Evolutionary conservation across 768 basidiomycete species (phyloP).

Genomic region (Xerocomus brunneocitrinus): DNA sequence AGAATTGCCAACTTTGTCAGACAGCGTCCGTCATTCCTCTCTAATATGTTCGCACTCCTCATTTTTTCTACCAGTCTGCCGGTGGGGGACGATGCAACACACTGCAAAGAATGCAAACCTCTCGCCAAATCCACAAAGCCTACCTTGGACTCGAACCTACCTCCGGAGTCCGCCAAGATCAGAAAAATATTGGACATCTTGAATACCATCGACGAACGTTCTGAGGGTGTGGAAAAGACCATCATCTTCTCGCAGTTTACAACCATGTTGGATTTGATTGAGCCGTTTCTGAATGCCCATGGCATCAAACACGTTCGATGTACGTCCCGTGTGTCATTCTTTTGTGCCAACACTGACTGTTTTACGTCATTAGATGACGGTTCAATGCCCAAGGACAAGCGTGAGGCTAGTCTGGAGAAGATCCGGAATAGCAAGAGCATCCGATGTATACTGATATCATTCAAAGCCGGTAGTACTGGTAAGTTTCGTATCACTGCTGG

Average conservation of each 20-base stretch:
- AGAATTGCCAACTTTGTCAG: conserved; percentile 79
- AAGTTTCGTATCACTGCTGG: conserved; percentile 14
- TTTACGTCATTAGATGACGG: conserved; percentile 70
- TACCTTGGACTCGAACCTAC: conserved; percentile 33
- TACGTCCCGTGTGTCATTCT: conserved; percentile 25
- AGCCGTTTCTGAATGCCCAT: conserved; percentile 71
- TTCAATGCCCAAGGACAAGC: conserved; percentile 70
- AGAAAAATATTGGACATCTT: conserved; percentile 76
- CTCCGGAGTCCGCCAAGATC: conserved; percentile 82
- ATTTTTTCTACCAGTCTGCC: conserved; percentile 15
- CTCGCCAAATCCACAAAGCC: conserved; percentile 44
- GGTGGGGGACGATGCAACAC: conserved; percentile 27
- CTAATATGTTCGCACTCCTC: background rate
- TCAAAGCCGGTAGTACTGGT: conserved; percentile 96
- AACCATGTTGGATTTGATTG: conserved; percentile 76
- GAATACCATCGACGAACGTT: conserved; percentile 53
- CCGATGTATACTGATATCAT: conserved; percentile 87
- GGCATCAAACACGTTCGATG: conserved; percentile 80
- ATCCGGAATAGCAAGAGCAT: conserved; percentile 59
- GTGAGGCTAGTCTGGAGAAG: conserved; percentile 67
- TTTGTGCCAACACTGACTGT: conserved; percentile 3
- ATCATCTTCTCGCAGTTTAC: conserved; percentile 97
- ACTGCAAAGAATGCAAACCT: conserved; percentile 59
- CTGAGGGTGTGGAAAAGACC: conserved; percentile 73
- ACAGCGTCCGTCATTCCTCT: conserved; percentile 45